Base-by-base conservation (phyloP, 2,329 filamentous ascomycete genomes). In the Penicillium sp. region DNA sequence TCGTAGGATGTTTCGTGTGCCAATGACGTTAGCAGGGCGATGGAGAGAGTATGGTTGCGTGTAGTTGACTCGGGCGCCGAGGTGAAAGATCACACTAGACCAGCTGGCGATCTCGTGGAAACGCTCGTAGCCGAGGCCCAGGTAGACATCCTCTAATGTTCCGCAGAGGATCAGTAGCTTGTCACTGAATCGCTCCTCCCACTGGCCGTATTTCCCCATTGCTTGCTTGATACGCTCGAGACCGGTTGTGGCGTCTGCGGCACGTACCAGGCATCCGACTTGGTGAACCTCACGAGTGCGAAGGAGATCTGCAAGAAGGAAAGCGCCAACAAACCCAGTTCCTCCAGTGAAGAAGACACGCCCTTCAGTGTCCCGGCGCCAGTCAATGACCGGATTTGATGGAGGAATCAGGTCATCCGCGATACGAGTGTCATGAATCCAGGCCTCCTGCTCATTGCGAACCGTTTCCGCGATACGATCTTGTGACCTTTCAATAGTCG, bases 321-420 rank as follows among this genome's bases (percentile, higher is more conserved):
- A 93, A 1, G 42, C 42, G 7, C 48, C 48, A 18, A 51, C 72
- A 75, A 95, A 96, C 1, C 90, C 90, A 1, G 90, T 95, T 3
- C 88, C 89, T 21, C 91, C 90, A 1, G 90, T 96, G 4, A 96
- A 72, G 66, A 96, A 87, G 1, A 92, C 79, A 1, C 56, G 56
- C 3, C 63, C 64, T 36, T 65, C 62, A 20, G 52, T 56, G n/a
- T 56, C 51, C n/a, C 49, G 18, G 13, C 51, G 41, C 60, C 62
- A 64, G 24, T 61, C 47, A n/a, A 50, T 15, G 15, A 45, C 30
- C 17, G 46, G 26, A 9, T 30, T 37, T 6, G 17, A 12, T 0
- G 52, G 48, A 6, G 44, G n/a, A 20, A 17, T 34, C 4, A 61
- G 34, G 13, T 51, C 34, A 30, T 59, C 55, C 5, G 30, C 49